Conservation (phyloP, 1,139 yeast genomes). For the Kodamaea fungicola region DNA sequence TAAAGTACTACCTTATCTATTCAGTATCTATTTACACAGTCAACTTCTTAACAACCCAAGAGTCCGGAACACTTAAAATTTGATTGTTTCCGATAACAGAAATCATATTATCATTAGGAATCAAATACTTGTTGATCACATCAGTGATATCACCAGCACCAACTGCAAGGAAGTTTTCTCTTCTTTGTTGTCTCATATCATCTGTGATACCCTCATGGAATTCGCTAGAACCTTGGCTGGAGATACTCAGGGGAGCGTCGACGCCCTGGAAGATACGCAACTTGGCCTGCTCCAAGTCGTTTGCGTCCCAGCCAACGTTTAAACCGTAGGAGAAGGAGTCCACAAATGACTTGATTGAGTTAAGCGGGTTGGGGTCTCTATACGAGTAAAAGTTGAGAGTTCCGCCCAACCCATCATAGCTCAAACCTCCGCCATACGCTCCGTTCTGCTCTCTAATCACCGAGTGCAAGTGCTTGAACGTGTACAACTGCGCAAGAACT, state of each 20-base stretch:
- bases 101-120: conserved; percentile 27
- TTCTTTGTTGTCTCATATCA: conserved; percentile 75
- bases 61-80: conserved; percentile 22
- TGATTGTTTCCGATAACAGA: conserved; percentile 54
- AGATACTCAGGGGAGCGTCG: conserved; percentile 85
- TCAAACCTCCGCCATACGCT: conserved; percentile 95
- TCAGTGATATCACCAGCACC: conserved; percentile 56
- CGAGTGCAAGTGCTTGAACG: conserved; percentile 81
- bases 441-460: conserved; percentile 96
- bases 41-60: conserved; percentile 28
- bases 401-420: conserved; percentile 80
- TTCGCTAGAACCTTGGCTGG: conserved; percentile 67
- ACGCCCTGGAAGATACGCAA: conserved; percentile 84
- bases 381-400: conserved; percentile 80
- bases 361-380: conserved; percentile 85
- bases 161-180: conserved; percentile 70
- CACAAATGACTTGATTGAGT: conserved; percentile 61
- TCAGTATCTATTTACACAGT: conserved; percentile 8
- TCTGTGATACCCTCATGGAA: conserved; percentile 73
- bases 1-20: too few relatives aligned
- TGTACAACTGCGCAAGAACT: conserved; percentile 72
- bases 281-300: conserved; percentile 85
- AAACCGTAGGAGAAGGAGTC: conserved; percentile 57
- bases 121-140: conserved; percentile 62
- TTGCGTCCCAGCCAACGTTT: conserved; percentile 46